Percentiles rank a stretch among this genome's conserved stretches.
phyloP scores from a whole-genome alignment of 2,329 filamentous ascomycete species.

The Zymoseptoria brevis region DNA sequence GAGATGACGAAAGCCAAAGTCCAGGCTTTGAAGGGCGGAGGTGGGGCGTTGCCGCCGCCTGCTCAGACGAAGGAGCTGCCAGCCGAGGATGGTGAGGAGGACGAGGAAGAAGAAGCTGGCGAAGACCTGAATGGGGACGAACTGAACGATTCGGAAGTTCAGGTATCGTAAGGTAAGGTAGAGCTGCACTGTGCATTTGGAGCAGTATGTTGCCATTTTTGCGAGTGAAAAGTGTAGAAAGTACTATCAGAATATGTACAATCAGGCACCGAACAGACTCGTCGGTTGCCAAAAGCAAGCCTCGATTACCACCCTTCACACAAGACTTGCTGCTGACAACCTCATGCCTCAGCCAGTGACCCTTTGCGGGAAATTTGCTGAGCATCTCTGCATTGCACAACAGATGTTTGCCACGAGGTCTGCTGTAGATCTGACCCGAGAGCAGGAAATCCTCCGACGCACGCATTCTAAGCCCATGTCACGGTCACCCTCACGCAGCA shows the following conservation, averaged over 20 bases:
- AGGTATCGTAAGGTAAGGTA: background rate
- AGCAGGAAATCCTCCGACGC: background rate
- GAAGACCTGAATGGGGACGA: slow-evolving; percentile 23
- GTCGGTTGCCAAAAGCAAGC: background rate
- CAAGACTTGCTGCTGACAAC: background rate
- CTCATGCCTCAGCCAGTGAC: background rate
- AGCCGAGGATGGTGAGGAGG: slow-evolving; percentile 4
- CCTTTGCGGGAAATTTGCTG: background rate
- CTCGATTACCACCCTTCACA: background rate
- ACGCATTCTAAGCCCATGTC: background rate
- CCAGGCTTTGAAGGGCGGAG: slow-evolving; percentile 45
- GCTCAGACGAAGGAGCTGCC: slow-evolving; percentile 3
- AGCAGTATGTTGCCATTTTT: background rate
- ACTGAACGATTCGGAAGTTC: slow-evolving; percentile 2
- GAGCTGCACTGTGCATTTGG: background rate
- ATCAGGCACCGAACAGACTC: background rate
- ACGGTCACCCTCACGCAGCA: background rate
- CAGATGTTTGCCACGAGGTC: background rate
- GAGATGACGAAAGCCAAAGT: slow-evolving; percentile 81
- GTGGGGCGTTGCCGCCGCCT: slow-evolving; percentile 21
- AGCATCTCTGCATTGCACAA: background rate
- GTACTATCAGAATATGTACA: background rate
- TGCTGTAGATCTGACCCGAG: background rate
- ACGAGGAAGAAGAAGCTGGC: slow-evolving; percentile 25
- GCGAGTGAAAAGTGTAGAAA: background rate